Conservation (phyloP, 1,139 yeast species). For the Pneumocystis canis region DNA sequence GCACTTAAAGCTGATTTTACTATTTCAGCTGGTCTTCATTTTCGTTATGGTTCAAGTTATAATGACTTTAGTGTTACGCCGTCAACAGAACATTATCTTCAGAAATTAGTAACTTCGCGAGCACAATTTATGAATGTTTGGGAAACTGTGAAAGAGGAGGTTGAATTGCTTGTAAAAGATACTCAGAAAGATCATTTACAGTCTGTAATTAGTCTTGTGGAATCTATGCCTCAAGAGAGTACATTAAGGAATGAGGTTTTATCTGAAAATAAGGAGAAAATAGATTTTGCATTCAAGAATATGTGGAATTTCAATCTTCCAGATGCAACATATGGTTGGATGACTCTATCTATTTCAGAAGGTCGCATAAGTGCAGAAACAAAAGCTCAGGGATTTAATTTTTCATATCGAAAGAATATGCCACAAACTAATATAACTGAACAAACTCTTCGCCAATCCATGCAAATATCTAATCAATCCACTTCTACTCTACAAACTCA, state of each 20-base stretch:
- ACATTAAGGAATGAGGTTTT: conserved; percentile 19
- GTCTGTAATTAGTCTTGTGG: conserved; percentile 46
- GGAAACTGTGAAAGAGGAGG: conserved; percentile 43
- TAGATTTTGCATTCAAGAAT: conserved; percentile 46
- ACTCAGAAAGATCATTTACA: conserved; percentile 31
- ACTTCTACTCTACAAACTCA: neutral
- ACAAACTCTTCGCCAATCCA: neutral
- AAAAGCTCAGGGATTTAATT: conserved; percentile 37
- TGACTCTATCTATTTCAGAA: conserved; percentile 29
- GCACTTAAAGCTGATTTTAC: conserved; percentile 60
- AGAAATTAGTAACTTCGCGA: conserved; percentile 47
- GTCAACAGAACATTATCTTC: conserved; percentile 47
- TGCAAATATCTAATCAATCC: neutral
- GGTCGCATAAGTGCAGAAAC: conserved; percentile 33
- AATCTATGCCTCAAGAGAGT: conserved; percentile 38
- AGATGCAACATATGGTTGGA: conserved; percentile 38
- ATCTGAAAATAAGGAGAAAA: conserved; percentile 20
- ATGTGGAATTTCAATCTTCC: conserved; percentile 68
- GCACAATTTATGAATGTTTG: conserved; percentile 51
- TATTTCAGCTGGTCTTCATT: conserved; percentile 56
- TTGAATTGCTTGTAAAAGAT: conserved; percentile 28
- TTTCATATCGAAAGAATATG: conserved; percentile 26
- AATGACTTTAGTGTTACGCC: conserved; percentile 55
- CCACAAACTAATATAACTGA: conserved; percentile 7
- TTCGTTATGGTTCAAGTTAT: conserved; percentile 55